These are phyloP conservation scores for Delitschia confertaspora DNA, from an alignment of 495 filamentous ascomycete species.

Conservation along the genomic window DNA sequence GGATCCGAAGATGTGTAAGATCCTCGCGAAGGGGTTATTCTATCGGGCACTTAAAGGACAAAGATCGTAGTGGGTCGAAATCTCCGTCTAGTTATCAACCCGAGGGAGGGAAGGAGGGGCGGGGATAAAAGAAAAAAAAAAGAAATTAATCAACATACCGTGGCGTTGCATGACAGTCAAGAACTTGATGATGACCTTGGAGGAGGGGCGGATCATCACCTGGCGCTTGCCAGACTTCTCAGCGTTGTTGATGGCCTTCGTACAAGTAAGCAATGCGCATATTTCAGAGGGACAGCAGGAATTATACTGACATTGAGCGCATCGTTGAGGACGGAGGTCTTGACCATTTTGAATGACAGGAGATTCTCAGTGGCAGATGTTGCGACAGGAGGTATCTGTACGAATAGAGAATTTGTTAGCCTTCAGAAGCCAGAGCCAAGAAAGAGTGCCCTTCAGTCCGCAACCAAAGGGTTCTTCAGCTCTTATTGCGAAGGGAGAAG, in stretches of 20 bases:
- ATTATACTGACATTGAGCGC: slow-evolving; percentile 62
- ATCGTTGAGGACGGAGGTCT: slow-evolving; percentile 97
- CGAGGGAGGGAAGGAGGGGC: no score
- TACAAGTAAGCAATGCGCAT: background rate
- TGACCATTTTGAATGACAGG: slow-evolving; percentile 81
- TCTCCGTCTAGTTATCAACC: slow-evolving; percentile 99
- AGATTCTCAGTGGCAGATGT: slow-evolving; percentile 68
- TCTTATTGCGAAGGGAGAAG: slow-evolving; percentile 63
- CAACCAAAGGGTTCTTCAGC: slow-evolving; percentile 79
- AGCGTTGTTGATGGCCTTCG: slow-evolving; percentile 99
- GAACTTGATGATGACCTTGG: slow-evolving; percentile 99
- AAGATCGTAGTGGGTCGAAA: slow-evolving; percentile 72
- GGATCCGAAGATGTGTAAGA: slow-evolving; percentile 91
- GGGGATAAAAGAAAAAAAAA: slow-evolving; percentile 9
- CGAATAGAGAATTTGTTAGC: slow-evolving; percentile 55
- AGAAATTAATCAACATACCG: slow-evolving; percentile 56
- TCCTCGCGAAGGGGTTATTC: slow-evolving; percentile 61
- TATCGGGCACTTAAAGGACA: slow-evolving; percentile 99
- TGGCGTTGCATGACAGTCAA: slow-evolving; percentile 96
- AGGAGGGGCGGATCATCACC: slow-evolving; percentile 89
- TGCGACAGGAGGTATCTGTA: slow-evolving; percentile 39
- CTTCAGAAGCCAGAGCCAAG: slow-evolving; percentile 78
- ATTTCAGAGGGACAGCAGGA: background rate
- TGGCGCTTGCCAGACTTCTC: slow-evolving; percentile 98
- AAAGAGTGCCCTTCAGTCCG: slow-evolving; percentile 75